Evolutionary conservation across 257 asterid genomes (phyloP).

Genomic region (Solanum neorickii): DNA sequence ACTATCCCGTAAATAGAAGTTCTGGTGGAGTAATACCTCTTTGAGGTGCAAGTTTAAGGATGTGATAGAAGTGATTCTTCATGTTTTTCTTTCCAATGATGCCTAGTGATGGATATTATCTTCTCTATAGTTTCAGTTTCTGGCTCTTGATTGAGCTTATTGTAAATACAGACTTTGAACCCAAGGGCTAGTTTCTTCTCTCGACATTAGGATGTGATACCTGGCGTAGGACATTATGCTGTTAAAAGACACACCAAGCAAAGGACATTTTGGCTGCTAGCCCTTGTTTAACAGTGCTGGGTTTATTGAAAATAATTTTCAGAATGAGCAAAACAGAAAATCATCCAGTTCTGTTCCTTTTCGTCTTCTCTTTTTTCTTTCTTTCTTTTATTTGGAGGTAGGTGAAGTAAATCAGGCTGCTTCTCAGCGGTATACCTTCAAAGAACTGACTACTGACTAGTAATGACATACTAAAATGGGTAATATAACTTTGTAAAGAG

Average conservation of each 20-base stretch:
- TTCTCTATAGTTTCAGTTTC: not conserved
- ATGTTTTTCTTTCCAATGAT: not conserved
- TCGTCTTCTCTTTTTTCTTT: not conserved
- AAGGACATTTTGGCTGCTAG: not conserved
- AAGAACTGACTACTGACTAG: not conserved
- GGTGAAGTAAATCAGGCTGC: not conserved
- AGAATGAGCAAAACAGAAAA: not conserved
- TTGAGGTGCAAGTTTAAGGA: not conserved
- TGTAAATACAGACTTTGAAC: not conserved
- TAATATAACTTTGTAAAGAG: not conserved
- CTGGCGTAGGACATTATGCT: not conserved
- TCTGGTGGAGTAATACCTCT: not conserved
- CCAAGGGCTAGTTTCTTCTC: not conserved
- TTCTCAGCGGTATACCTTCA: not conserved
- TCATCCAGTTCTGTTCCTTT: not conserved
- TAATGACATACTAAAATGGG: not conserved
- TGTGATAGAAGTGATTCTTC: not conserved
- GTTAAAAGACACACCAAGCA: not conserved
- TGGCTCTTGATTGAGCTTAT: not conserved
- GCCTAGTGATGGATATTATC: not conserved
- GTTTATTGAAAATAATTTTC: not conserved
- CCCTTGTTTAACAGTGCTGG: not conserved
- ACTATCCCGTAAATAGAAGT: not conserved
- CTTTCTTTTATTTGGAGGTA: not conserved
- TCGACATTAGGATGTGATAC: not conserved